Evolutionary conservation across 176 grass and related monocot genomes (phyloP).

Genomic region (Zizania latifolia): DNA sequence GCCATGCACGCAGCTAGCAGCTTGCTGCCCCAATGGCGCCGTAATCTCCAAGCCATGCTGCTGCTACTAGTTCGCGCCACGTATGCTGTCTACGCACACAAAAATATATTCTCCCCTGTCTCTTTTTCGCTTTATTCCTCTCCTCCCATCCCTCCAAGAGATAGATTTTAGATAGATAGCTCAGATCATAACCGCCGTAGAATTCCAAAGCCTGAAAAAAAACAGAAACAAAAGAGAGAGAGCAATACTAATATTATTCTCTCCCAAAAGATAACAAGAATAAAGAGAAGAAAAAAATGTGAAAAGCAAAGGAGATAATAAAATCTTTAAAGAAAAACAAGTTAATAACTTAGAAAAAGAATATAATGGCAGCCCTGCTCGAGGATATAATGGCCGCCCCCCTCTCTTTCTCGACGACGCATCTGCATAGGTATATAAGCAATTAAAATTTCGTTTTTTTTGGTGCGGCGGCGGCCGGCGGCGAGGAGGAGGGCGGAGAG

Average conservation of each 20-base stretch:
- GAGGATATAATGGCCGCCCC: not conserved
- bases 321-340: not conserved
- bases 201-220: not conserved
- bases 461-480: not conserved
- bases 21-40: not conserved
- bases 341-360: not conserved
- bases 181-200: not conserved
- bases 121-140: slow-evolving; percentile 33
- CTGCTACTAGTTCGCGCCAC: not conserved
- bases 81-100: not conserved
- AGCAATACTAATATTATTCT: not conserved
- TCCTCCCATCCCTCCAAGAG: slow-evolving; percentile 13
- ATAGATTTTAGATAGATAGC: not conserved
- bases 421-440: not conserved
- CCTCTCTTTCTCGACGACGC: not conserved
- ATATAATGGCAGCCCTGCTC: not conserved
- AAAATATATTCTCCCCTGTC: not conserved
- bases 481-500: not conserved
- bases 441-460: not conserved
- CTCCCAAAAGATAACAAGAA: not conserved
- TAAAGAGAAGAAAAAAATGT: not conserved
- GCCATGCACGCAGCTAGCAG: slow-evolving; percentile 21
- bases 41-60: not conserved
- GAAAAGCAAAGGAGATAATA: not conserved
- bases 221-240: not conserved